phyloP scores from a whole-genome alignment of 768 basidiomycete species.

The Pleurotus djamor region DNA sequence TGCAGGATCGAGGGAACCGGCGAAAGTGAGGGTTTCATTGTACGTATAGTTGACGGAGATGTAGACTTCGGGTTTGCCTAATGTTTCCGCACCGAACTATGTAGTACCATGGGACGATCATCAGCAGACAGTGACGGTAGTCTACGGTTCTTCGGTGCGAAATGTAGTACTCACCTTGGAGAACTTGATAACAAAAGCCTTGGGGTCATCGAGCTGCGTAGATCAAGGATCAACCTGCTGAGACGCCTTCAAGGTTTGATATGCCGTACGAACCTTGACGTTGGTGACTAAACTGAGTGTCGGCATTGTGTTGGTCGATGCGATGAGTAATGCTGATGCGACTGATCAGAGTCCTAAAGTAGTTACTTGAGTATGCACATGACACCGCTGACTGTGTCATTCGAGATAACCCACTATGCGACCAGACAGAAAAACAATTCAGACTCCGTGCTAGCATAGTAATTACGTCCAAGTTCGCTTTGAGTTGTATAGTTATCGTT shows the following conservation, averaged over 20 bases:
- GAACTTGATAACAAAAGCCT: slow-evolving; percentile 47
- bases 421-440: background rate
- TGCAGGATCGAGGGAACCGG: slow-evolving; percentile 64
- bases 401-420: background rate
- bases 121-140: background rate
- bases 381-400: background rate
- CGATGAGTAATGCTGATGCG: slow-evolving; percentile 28
- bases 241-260: no score
- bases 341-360: no score
- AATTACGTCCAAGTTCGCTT: no score
- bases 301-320: slow-evolving; percentile 31
- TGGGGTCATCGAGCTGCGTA: slow-evolving; percentile 32
- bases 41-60: slow-evolving; percentile 54
- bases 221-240: background rate
- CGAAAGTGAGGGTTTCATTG: slow-evolving; percentile 60
- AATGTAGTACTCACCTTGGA: slow-evolving; percentile 41
- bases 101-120: background rate
- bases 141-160: background rate
- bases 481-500: no score
- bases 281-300: slow-evolving; percentile 41
- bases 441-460: no score
- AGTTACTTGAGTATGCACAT: background rate
- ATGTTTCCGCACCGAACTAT: slow-evolving; percentile 50
- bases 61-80: slow-evolving; percentile 53
- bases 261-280: slow-evolving; percentile 28